Evolutionary conservation across 345 rosid species (phyloP).

Genomic region (Lepidium didymum): DNA sequence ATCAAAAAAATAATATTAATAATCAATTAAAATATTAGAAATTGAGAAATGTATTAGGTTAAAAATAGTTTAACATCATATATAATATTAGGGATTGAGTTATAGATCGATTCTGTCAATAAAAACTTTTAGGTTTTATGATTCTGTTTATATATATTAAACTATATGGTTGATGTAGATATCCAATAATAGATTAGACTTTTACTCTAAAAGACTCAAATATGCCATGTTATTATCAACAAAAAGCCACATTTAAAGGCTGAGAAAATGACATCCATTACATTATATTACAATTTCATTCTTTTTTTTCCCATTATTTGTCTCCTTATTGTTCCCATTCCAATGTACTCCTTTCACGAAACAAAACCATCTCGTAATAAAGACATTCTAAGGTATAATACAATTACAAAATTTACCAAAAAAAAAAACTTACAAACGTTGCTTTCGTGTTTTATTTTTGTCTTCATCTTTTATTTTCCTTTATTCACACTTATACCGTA

Average conservation of each 20-base stretch:
- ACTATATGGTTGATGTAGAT: slow-evolving; percentile 23
- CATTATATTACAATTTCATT: slow-evolving; percentile 12
- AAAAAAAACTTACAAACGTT: slow-evolving; percentile 3
- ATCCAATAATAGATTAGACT: slow-evolving; percentile 22
- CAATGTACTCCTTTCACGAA: slow-evolving; percentile 15
- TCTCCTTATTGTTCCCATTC: slow-evolving; percentile 8
- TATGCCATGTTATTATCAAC: slow-evolving; percentile 29
- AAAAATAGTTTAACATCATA: too few species aligned
- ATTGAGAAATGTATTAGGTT: too few species aligned
- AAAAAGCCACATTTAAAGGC: slow-evolving; percentile 35
- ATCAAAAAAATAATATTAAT: too few species aligned
- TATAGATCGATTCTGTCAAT: neutral
- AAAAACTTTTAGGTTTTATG: slow-evolving; percentile 17
- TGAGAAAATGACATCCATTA: slow-evolving; percentile 29
- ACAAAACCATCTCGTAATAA: slow-evolving; percentile 2
- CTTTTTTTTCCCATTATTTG: slow-evolving; percentile 1
- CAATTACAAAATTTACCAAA: slow-evolving; percentile 5
- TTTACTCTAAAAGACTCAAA: slow-evolving; percentile 26
- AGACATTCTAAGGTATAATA: neutral
- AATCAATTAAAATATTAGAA: too few species aligned
- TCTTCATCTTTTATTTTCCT: neutral
- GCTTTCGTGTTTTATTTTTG: neutral
- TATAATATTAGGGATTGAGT: too few species aligned
- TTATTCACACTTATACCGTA: neutral
- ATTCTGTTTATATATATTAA: slow-evolving; percentile 1